phyloP scores from a whole-genome alignment of 1,139 yeast genomes.

The Yueomyces sp. region DNA sequence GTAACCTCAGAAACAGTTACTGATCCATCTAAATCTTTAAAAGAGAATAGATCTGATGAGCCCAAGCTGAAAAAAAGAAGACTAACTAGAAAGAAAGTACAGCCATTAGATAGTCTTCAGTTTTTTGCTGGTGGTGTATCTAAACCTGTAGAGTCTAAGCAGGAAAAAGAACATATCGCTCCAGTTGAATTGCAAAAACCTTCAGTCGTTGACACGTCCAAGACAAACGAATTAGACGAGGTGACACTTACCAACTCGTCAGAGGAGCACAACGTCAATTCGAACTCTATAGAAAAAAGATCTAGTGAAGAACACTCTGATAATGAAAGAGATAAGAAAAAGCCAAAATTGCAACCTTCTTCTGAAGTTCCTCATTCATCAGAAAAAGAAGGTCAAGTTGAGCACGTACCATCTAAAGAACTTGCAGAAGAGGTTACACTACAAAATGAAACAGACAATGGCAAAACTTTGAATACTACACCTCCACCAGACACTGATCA shows the following conservation, averaged over 20 bases:
- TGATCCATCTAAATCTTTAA: too few species aligned
- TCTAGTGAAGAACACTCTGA: neutral
- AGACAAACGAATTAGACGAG: neutral
- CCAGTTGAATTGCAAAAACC: neutral
- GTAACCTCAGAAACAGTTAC: too few species aligned
- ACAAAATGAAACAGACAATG: neutral
- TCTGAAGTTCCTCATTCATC: neutral
- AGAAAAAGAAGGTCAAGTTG: neutral
- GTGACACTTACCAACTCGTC: neutral
- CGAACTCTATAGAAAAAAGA: neutral
- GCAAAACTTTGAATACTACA: neutral
- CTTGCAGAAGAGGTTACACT: neutral
- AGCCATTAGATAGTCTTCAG: conserved; percentile 24
- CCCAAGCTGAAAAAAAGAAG: conserved; percentile 4
- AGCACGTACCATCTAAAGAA: neutral
- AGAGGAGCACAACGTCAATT: too few species aligned
- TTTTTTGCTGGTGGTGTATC: conserved; percentile 28
- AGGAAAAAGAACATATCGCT: neutral
- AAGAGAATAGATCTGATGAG: too few species aligned
- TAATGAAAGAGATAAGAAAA: too few species aligned
- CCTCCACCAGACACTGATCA: neutral
- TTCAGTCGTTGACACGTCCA: neutral
- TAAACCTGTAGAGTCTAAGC: neutral
- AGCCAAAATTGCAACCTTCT: neutral
- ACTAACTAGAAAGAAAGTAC: conserved; percentile 13